phyloP scores from a whole-genome alignment of 352 stramenopile genomes.

The Pythium coloratum region DNA sequence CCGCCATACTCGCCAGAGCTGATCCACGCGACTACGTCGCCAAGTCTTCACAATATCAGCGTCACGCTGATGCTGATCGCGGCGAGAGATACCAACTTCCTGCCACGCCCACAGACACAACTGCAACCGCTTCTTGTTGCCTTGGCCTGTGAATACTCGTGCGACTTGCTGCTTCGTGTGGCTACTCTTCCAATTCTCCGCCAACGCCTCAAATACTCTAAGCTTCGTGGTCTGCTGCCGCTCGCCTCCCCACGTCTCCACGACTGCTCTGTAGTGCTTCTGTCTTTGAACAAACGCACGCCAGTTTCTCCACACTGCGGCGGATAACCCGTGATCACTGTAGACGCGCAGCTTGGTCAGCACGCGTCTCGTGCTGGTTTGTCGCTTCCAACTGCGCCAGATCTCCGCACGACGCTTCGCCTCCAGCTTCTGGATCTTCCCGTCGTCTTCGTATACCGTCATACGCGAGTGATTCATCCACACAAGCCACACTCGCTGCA shows the following conservation, averaged over 20 bases:
- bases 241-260: not conserved
- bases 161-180: not conserved
- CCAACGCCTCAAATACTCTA: not conserved
- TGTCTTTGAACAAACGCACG: not conserved
- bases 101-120: slow-evolving; percentile 14
- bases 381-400: slow-evolving; percentile 1
- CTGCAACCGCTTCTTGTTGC: not conserved
- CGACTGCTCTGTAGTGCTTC: not conserved
- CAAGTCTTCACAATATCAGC: not conserved
- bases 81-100: not conserved
- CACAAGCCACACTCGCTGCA: not conserved
- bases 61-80: not conserved
- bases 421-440: not conserved
- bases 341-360: not conserved
- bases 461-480: not conserved
- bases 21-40: not conserved
- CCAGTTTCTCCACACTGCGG: not conserved
- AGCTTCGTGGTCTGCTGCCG: not conserved
- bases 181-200: not conserved
- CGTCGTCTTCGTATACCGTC: not conserved
- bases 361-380: not conserved
- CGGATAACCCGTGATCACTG: not conserved
- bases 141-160: not conserved
- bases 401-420: not conserved
- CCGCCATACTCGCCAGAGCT: slow-evolving; percentile 14